Evolutionary conservation across 768 basidiomycete species (phyloP).

Genomic region (Clavulina sp.): DNA sequence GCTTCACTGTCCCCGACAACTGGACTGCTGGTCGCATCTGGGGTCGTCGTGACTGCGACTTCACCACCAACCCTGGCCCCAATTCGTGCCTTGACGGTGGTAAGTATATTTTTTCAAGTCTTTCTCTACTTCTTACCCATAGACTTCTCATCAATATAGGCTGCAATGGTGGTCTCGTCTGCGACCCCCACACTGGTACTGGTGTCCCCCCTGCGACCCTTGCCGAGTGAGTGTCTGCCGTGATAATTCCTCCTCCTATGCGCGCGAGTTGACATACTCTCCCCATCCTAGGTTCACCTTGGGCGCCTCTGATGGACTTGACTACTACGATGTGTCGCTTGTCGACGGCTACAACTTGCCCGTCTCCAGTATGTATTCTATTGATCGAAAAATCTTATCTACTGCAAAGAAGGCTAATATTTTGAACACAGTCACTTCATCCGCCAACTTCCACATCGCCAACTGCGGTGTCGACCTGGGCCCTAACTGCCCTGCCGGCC

Average conservation of each 20-base stretch:
- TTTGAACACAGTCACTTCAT: neutral
- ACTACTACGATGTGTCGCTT: conserved; percentile 11
- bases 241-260: neutral
- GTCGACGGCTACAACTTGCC: conserved; percentile 8
- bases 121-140: conserved; percentile 5
- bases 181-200: conserved; percentile 22
- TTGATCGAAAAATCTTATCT: no score
- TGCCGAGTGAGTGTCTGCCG: conserved; percentile 6
- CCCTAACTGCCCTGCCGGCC: conserved; percentile 1
- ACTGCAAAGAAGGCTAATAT: no score
- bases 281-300: conserved; percentile 5
- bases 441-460: no score
- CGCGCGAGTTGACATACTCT: neutral
- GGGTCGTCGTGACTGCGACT: conserved; percentile 18
- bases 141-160: neutral
- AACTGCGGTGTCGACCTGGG: conserved; percentile 11
- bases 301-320: conserved; percentile 2
- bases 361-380: no score
- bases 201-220: conserved; percentile 16
- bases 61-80: conserved; percentile 8
- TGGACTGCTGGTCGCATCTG: conserved; percentile 20
- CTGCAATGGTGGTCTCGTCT: conserved; percentile 20
- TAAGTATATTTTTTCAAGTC: conserved; percentile 13
- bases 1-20: conserved; percentile 13
- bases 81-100: conserved; percentile 14